Evolutionary conservation across 108 stramenopile species (phyloP).

Genomic region (Cyclotella sp.): DNA sequence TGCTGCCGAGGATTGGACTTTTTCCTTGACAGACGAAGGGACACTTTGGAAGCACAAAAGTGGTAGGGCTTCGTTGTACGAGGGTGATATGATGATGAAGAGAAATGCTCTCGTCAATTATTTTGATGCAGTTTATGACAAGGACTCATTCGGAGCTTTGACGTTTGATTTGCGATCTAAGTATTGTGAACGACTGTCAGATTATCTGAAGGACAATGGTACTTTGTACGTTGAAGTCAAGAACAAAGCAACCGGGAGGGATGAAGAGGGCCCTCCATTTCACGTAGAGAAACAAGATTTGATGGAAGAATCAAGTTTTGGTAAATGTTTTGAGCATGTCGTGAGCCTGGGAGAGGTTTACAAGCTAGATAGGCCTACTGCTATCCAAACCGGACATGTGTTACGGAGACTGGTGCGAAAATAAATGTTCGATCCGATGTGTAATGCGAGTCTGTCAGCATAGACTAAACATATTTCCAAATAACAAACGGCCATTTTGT

Average conservation of each 20-base stretch:
- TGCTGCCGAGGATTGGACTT: constrained; percentile 25
- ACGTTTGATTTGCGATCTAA: constrained; percentile 31
- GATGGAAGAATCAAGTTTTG: constrained; percentile 58
- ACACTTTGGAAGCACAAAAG: constrained; percentile 44
- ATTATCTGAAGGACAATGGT: constrained; percentile 48
- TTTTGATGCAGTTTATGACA: constrained; percentile 68
- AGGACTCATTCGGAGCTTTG: constrained; percentile 67
- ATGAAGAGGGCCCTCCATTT: constrained; percentile 57
- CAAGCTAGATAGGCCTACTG: constrained; percentile 34
- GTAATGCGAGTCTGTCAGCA: background rate
- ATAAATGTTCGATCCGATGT: background rate
- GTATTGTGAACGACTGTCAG: constrained; percentile 54
- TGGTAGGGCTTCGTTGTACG: constrained; percentile 57
- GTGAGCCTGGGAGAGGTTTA: constrained; percentile 55
- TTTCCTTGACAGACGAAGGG: background rate
- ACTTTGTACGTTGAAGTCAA: constrained; percentile 65
- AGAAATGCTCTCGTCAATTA: constrained; percentile 38
- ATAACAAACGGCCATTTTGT: background rate
- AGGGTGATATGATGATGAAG: constrained; percentile 52
- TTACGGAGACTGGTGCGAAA: constrained; percentile 30
- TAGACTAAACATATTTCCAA: background rate
- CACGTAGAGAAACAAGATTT: constrained; percentile 54
- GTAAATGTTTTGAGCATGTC: constrained; percentile 51
- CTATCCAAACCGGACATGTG: constrained; percentile 62
- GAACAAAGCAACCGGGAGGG: constrained; percentile 30